These are phyloP conservation scores for Aphanoascus verrucosus DNA, from an alignment of 2,329 filamentous ascomycete species.

Conservation along the genomic window DNA sequence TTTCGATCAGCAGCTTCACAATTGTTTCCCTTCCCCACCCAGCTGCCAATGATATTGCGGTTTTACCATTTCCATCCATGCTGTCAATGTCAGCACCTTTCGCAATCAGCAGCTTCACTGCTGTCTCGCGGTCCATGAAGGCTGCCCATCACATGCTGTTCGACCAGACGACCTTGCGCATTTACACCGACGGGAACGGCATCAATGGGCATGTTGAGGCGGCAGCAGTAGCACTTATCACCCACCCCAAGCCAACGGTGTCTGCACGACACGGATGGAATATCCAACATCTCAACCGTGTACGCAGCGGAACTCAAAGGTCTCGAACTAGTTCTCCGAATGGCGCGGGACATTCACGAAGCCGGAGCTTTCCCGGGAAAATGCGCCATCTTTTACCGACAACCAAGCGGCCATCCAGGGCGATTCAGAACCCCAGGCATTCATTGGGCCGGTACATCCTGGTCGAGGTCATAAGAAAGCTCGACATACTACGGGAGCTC, in stretches of 20 bases:
- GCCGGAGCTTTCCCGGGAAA: not conserved
- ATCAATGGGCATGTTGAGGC: slow-evolving; percentile 23
- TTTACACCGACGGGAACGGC: slow-evolving; percentile 20
- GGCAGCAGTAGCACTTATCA: slow-evolving; percentile 20
- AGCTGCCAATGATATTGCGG: no score
- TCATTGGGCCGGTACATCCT: slow-evolving; percentile 12
- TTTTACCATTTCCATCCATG: no score
- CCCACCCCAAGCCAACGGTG: slow-evolving; percentile 10
- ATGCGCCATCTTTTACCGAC: slow-evolving; percentile 8
- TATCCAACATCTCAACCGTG: slow-evolving; percentile 21
- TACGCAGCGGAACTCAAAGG: slow-evolving; percentile 24
- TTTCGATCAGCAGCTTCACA: no score
- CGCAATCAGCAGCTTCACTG: no score
- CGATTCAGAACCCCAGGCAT: not conserved
- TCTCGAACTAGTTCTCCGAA: slow-evolving; percentile 22
- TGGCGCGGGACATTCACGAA: slow-evolving; percentile 9
- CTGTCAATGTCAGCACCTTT: no score
- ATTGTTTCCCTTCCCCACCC: no score
- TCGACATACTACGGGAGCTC: not conserved
- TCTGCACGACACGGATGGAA: slow-evolving; percentile 12
- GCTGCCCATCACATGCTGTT: no score
- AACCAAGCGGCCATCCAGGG: slow-evolving; percentile 7
- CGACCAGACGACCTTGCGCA: slow-evolving; percentile 9
- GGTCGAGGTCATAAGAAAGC: not conserved
- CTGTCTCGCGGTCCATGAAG: no score